Evolutionary conservation across 768 basidiomycete genomes (phyloP), one percentile per base, ranked within the genome.

Genomic region (Lentinula guzmanii): DNA sequence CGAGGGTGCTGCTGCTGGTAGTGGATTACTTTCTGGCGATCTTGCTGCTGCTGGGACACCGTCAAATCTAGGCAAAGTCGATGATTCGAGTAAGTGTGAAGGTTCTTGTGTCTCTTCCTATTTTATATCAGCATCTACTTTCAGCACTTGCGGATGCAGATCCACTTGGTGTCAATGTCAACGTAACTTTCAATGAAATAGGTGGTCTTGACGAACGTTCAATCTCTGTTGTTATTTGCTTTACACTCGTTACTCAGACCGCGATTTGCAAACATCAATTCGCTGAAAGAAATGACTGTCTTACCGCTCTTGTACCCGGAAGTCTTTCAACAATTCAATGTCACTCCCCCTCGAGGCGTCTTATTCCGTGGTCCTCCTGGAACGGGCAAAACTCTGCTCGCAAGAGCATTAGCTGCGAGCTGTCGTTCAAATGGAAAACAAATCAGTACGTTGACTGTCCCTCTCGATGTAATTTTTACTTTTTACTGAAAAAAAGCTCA

Each of bases 341-440:
- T 99, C 42, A 98, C 94, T 0, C 97, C 97, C 45, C 97, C 97
- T 2, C 83, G 97, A 35, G 97, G 97, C 54, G 97, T 99, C 0
- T 77, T 99, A 21, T 97, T 99, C 75, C 96, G 98, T 70, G 97
- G 97, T 15, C 97, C 97, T 9, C 97, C 97, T 0, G 97, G 97
- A n/a, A 99, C 97, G 0, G 97, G 97, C 51, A 95, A 95, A 74
- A 99, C 97, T 0, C 80, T 99, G 0, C 76, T 99, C 15, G 97
- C 97, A 0, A 80, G 97, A 62, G 97, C 97, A 3, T 79, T 99
- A 5, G 96, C 97, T 1, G 92, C 96, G 0, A 96, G 91, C 64
- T 95, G 92, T 71, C 85, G 91, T 35, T 86, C 89, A 0, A 86
- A 91, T 39, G 94, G 93, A 45, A 87, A 89, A 62, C 87, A 89